phyloP scores from a whole-genome alignment of 805 yeast genomes.

The Cyberlindnera mrakii region DNA sequence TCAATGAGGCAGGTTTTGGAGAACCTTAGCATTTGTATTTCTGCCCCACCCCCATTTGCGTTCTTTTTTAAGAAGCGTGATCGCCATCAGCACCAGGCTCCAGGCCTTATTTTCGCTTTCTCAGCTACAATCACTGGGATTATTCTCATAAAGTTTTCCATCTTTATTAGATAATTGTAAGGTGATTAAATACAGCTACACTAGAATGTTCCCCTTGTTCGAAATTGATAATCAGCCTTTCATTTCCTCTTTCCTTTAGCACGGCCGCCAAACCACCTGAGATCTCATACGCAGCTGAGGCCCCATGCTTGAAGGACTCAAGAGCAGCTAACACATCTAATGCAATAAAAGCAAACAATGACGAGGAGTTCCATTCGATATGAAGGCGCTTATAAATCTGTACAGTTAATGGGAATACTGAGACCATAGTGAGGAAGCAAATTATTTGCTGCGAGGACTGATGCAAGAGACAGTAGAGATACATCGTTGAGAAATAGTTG shows the following conservation, averaged over 20 bases:
- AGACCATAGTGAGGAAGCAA: constrained; percentile 68
- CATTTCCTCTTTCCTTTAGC: constrained; percentile 31
- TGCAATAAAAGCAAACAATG: constrained; percentile 58
- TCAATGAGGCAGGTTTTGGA: too few relatives aligned
- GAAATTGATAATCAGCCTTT: constrained; percentile 6
- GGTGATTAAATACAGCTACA: too few relatives aligned
- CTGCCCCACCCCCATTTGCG: too few relatives aligned
- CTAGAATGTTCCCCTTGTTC: constrained; percentile 3
- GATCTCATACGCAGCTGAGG: constrained; percentile 48
- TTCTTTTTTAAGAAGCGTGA: too few relatives aligned
- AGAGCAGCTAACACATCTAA: constrained; percentile 72
- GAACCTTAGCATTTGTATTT: too few relatives aligned
- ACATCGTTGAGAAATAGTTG: constrained; percentile 62
- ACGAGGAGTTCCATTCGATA: constrained; percentile 75
- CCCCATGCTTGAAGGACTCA: constrained; percentile 60
- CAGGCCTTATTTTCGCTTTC: too few relatives aligned
- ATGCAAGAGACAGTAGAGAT: constrained; percentile 71
- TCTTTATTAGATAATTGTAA: too few relatives aligned
- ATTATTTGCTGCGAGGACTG: constrained; percentile 85
- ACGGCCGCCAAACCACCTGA: constrained; percentile 50
- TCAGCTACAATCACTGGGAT: too few relatives aligned
- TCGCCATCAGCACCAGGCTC: too few relatives aligned
- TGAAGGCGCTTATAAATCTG: constrained; percentile 74
- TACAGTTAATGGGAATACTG: constrained; percentile 75
- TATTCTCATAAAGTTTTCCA: too few relatives aligned